Percentiles rank a stretch among this genome's conserved stretches.
phyloP scores from a whole-genome alignment of 2,329 filamentous ascomycete genomes.

The Thielaviopsis musarum region DNA sequence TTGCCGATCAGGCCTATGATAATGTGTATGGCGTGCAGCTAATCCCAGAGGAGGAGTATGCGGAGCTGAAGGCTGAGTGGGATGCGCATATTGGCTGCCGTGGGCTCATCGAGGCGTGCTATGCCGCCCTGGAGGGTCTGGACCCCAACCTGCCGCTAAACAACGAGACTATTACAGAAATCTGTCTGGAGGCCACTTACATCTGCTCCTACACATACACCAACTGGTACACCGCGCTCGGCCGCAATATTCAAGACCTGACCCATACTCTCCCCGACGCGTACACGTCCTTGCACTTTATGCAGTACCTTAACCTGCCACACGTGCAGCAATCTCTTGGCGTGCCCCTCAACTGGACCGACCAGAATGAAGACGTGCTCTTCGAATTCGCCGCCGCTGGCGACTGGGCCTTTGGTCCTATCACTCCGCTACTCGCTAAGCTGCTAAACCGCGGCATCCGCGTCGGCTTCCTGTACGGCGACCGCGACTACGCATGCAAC shows the following conservation, averaged over 20 bases:
- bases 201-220: neutral
- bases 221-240: slow-evolving; percentile 36
- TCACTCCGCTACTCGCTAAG: slow-evolving; percentile 31
- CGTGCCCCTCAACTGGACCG: slow-evolving; percentile 40
- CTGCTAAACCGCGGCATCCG: slow-evolving; percentile 46
- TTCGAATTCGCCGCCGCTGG: slow-evolving; percentile 26
- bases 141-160: slow-evolving; percentile 28
- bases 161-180: slow-evolving; percentile 15
- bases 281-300: slow-evolving; percentile 44
- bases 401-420: slow-evolving; percentile 7
- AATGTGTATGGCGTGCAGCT: slow-evolving; percentile 49
- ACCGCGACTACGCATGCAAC: slow-evolving; percentile 47
- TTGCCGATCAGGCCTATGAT: slow-evolving; percentile 39
- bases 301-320: slow-evolving; percentile 46
- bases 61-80: neutral
- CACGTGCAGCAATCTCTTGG: slow-evolving; percentile 42
- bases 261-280: slow-evolving; percentile 38
- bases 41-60: slow-evolving; percentile 29
- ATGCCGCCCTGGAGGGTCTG: slow-evolving; percentile 16
- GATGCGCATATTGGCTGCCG: neutral
- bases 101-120: neutral
- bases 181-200: neutral
- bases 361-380: slow-evolving; percentile 48
- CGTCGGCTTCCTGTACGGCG: slow-evolving; percentile 55
- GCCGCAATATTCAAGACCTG: slow-evolving; percentile 44